A percentile compares a stretch with the other conserved stretches of the same genome.
These are phyloP conservation scores for Phytophthora hibernalis DNA, from an alignment of 352 stramenopile genomes.

Conservation along the genomic window DNA sequence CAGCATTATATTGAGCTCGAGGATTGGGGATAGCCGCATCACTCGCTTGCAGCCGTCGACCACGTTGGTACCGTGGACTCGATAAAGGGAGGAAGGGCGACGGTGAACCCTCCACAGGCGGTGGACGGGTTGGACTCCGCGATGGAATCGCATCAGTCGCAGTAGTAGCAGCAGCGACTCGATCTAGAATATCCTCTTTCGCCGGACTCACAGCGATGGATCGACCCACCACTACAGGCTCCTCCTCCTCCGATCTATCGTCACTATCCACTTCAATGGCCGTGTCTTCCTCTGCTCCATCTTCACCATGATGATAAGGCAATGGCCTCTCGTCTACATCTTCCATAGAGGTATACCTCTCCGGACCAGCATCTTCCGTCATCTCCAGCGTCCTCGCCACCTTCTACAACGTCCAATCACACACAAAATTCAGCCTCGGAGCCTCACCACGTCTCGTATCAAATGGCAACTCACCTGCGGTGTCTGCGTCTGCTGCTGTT, in stretches of 20 bases:
- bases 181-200: constrained; percentile 39
- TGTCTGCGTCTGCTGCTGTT: constrained; percentile 16
- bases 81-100: constrained; percentile 19
- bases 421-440: not conserved
- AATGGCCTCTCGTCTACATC: constrained; percentile 1
- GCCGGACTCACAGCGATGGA: constrained; percentile 31
- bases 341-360: constrained; percentile 12
- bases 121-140: not conserved
- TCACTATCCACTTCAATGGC: constrained; percentile 30
- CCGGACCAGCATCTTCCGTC: constrained; percentile 17
- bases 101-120: constrained; percentile 8
- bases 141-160: not conserved
- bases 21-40: constrained; percentile 15
- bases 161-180: constrained; percentile 4
- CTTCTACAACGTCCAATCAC: constrained; percentile 14
- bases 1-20: constrained; percentile 17
- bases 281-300: constrained; percentile 7
- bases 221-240: constrained; percentile 6
- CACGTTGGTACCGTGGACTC: constrained; percentile 36
- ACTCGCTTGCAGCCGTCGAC: constrained; percentile 30
- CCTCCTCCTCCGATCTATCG: constrained; percentile 3
- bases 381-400: constrained; percentile 37
- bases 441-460: not conserved
- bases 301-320: not conserved
- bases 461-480: constrained; percentile 18